A percentile compares a stretch with the other conserved stretches of the same genome.
Evolutionary conservation across 805 yeast genomes (phyloP).

Genomic region (Lipomyces orientalis): DNA sequence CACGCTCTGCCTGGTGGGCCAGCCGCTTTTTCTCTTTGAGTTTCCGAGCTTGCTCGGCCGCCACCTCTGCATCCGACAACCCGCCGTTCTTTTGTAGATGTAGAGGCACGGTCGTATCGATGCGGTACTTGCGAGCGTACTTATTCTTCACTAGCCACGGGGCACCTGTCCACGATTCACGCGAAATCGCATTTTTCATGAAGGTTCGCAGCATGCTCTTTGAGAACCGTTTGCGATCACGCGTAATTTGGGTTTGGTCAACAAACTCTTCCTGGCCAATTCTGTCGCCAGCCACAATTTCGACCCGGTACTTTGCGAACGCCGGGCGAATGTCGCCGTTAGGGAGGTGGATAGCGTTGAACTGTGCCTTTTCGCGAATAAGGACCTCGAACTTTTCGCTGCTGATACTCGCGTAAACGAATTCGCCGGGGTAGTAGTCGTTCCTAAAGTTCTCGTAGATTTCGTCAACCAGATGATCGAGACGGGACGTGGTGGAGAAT

Average conservation of each 20-base stretch:
- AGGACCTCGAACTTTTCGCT: conserved; percentile 57
- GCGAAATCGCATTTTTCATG: conserved; percentile 73
- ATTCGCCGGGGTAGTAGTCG: conserved; percentile 92
- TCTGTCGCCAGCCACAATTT: conserved; percentile 49
- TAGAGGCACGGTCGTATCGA: conserved; percentile 47
- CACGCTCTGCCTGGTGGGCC: conserved; percentile 22
- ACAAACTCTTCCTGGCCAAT: conserved; percentile 64
- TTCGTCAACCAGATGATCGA: conserved; percentile 86
- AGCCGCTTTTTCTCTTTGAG: conserved; percentile 23
- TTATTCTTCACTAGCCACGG: conserved; percentile 92
- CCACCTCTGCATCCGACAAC: conserved; percentile 25
- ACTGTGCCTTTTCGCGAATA: conserved; percentile 85
- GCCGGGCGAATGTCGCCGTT: conserved; percentile 54
- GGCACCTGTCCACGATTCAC: conserved; percentile 85
- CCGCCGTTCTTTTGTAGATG: conserved; percentile 37
- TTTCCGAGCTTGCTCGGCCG: conserved; percentile 28
- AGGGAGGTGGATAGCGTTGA: conserved; percentile 47
- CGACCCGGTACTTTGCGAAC: conserved; percentile 72
- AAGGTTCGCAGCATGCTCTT: conserved; percentile 90
- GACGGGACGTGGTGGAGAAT: conserved; percentile 77
- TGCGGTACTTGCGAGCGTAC: conserved; percentile 71
- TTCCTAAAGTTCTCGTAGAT: conserved; percentile 75
- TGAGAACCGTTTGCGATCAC: conserved; percentile 87
- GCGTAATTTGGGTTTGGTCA: conserved; percentile 70
- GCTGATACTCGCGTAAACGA: conserved; percentile 60